Conservation (phyloP, 257 asterid genomes). For the Thymus quinquecostatus region DNA sequence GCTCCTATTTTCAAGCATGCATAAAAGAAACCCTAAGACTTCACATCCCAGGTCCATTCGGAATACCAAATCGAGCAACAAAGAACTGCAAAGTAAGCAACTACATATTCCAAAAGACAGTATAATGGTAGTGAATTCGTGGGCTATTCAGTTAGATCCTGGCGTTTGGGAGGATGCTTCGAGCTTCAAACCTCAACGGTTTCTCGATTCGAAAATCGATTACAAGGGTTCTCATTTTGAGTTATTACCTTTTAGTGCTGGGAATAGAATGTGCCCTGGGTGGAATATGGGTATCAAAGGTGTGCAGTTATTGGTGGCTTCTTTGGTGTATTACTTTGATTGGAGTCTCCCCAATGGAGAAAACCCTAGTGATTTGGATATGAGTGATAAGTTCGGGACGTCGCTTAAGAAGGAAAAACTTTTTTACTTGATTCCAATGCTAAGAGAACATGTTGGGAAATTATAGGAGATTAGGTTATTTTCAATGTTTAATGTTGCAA, state of each 20-base stretch:
- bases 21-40: conserved; percentile 9
- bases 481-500: too few species aligned
- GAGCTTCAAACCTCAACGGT: not conserved
- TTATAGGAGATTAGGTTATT: too few species aligned
- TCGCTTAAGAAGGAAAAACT: too few species aligned
- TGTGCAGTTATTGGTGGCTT: too few species aligned
- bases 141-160: conserved; percentile 30
- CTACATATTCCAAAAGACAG: conserved; percentile 33
- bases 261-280: conserved; percentile 36
- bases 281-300: not conserved
- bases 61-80: conserved; percentile 29
- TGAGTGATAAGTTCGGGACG: too few species aligned
- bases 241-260: conserved; percentile 28
- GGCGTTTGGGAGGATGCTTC: conserved; percentile 8
- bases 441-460: too few species aligned
- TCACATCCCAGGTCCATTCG: conserved; percentile 29
- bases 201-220: not conserved
- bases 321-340: too few species aligned
- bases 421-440: too few species aligned
- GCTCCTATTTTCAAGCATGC: not conserved
- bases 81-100: conserved; percentile 20
- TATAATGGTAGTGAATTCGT: conserved; percentile 29
- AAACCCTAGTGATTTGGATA: too few species aligned
- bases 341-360: too few species aligned
- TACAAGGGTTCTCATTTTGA: not conserved